These are phyloP conservation scores for Raddia distichophylla DNA, from an alignment of 176 grass and related monocot genomes.

Conservation along the genomic window DNA sequence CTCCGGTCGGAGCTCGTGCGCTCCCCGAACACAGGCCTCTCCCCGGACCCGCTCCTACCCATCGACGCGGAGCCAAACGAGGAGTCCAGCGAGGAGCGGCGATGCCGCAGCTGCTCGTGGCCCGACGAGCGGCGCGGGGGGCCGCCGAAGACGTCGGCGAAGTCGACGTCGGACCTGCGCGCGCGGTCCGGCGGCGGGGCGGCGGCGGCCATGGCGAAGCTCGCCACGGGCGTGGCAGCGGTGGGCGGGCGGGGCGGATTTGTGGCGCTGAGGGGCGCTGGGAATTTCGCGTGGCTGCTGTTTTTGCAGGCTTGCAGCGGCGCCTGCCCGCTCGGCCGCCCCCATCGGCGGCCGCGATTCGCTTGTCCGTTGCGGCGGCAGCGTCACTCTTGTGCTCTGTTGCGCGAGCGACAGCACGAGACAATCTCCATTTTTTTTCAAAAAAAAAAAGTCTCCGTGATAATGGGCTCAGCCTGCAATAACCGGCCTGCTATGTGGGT, in stretches of 20 bases:
- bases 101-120: slow-evolving; percentile 48
- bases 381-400: not conserved
- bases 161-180: slow-evolving; percentile 57
- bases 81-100: slow-evolving; percentile 55
- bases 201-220: slow-evolving; percentile 16
- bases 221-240: not conserved
- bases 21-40: slow-evolving; percentile 78
- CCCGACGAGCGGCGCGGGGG: slow-evolving; percentile 70
- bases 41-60: slow-evolving; percentile 41
- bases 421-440: not conserved
- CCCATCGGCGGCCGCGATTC: slow-evolving; percentile 14
- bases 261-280: slow-evolving; percentile 47
- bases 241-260: slow-evolving; percentile 21
- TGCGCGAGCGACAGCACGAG: too few relatives aligned
- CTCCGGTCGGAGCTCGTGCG: slow-evolving; percentile 58
- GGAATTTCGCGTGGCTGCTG: slow-evolving; percentile 45
- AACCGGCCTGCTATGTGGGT: not conserved
- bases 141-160: slow-evolving; percentile 86
- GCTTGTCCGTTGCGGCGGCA: slow-evolving; percentile 37
- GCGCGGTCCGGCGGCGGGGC: not conserved
- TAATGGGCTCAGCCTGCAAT: not conserved
- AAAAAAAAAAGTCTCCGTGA: too few relatives aligned
- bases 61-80: slow-evolving; percentile 33
- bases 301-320: slow-evolving; percentile 37
- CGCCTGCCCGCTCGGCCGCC: not conserved